phyloP scores from a whole-genome alignment of 2,329 filamentous ascomycete species.

The Aspergillus ruber region DNA sequence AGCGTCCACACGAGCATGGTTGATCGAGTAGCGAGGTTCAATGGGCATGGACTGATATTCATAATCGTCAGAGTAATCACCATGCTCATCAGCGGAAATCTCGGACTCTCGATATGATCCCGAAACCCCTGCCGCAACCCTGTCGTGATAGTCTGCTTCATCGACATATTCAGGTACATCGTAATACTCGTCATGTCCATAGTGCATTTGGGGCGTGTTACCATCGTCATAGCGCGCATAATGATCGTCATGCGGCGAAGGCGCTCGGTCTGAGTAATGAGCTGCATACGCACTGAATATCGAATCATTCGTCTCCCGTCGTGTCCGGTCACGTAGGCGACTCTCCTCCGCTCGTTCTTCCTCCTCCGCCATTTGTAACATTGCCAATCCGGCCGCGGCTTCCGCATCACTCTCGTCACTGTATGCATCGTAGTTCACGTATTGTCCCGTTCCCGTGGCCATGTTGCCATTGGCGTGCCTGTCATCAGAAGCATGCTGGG shows the following conservation, averaged over 20 bases:
- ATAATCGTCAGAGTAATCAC: constrained; percentile 27
- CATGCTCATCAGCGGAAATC: constrained; percentile 17
- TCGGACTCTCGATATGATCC: constrained; percentile 24
- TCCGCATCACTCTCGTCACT: constrained; percentile 81
- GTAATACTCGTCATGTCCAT: constrained; percentile 46
- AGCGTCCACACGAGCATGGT: constrained; percentile 71
- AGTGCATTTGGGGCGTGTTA: constrained; percentile 56
- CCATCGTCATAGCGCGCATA: constrained; percentile 68
- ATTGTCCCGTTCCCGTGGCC: constrained; percentile 38
- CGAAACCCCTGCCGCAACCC: constrained; percentile 12
- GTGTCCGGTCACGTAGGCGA: constrained; percentile 45
- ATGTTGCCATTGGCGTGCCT: constrained; percentile 44
- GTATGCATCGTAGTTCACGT: constrained; percentile 44
- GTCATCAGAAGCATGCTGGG: constrained; percentile 25
- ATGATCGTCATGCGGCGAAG: constrained; percentile 45
- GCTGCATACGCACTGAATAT: constrained; percentile 39
- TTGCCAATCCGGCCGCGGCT: constrained; percentile 73
- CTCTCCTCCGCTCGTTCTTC: constrained; percentile 56
- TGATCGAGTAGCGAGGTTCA: constrained; percentile 47
- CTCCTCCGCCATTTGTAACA: constrained; percentile 77
- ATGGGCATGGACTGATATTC: constrained; percentile 38
- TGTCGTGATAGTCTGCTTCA: constrained; percentile 9
- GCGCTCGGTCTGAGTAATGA: constrained; percentile 34
- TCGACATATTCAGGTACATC: constrained; percentile 14
- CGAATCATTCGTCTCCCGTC: constrained; percentile 50